Percentiles rank a stretch among this genome's conserved stretches.
These are phyloP conservation scores for Neofusicoccum ribis DNA, from an alignment of 2,329 filamentous ascomycete genomes.

Conservation along the genomic window DNA sequence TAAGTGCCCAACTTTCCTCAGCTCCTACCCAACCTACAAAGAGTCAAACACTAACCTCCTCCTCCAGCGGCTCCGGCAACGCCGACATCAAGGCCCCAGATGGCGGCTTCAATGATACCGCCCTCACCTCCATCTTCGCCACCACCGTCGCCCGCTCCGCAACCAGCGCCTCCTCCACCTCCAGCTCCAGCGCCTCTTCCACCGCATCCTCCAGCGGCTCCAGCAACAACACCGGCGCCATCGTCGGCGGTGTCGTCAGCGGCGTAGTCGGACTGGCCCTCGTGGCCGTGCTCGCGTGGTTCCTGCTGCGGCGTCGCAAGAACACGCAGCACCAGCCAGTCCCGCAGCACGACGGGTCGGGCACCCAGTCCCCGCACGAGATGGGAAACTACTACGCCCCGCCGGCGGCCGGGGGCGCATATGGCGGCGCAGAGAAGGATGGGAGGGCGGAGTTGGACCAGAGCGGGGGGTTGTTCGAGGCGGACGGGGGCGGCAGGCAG, in stretches of 20 bases:
- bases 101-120: constrained; percentile 13
- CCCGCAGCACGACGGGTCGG: neutral
- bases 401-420: no score
- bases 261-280: constrained; percentile 20
- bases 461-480: neutral
- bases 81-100: neutral
- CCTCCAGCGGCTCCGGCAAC: constrained; percentile 11
- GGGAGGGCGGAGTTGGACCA: constrained; percentile 1
- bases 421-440: neutral
- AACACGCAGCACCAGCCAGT: neutral
- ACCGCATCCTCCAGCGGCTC: neutral
- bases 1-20: neutral
- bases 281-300: constrained; percentile 1
- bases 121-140: constrained; percentile 7
- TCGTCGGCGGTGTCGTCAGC: constrained; percentile 21
- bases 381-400: neutral
- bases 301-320: constrained; percentile 12
- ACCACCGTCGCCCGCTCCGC: constrained; percentile 4
- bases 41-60: neutral
- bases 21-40: neutral
- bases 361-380: neutral
- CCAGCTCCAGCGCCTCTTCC: constrained; percentile 4
- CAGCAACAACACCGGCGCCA: constrained; percentile 15
- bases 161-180: constrained; percentile 2
- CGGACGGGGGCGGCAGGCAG: neutral